Percentiles rank a stretch among this genome's conserved stretches.
Evolutionary conservation across 768 basidiomycete genomes (phyloP).

Genomic region (Suillus ampliporus): DNA sequence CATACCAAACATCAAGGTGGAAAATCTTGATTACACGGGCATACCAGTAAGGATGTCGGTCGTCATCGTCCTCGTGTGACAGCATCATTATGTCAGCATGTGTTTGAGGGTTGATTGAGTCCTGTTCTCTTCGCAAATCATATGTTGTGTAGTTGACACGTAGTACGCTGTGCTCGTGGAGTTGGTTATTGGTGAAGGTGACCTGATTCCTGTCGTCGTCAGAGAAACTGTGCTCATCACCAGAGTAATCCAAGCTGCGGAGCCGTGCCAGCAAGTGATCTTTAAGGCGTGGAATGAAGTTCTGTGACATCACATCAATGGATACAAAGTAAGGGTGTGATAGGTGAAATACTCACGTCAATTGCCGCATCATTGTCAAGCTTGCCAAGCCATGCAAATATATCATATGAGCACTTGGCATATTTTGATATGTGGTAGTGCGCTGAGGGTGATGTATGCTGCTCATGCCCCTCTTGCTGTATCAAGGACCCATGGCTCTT

Average conservation of each 20-base stretch:
- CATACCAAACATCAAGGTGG: slow-evolving; percentile 15
- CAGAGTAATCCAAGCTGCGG: slow-evolving; percentile 12
- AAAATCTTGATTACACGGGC: slow-evolving; percentile 37
- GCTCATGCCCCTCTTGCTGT: background rate
- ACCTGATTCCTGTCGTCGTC: slow-evolving; percentile 27
- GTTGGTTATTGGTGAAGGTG: slow-evolving; percentile 29
- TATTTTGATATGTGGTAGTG: slow-evolving; percentile 1
- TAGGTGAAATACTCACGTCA: slow-evolving; percentile 11
- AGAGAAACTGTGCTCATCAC: slow-evolving; percentile 26
- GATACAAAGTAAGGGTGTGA: background rate
- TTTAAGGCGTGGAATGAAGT: slow-evolving; percentile 32
- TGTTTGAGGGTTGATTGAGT: slow-evolving; percentile 28
- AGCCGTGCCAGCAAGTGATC: slow-evolving; percentile 15
- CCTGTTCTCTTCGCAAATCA: slow-evolving; percentile 4
- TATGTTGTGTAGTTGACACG: slow-evolving; percentile 12
- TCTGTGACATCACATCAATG: too few relatives aligned
- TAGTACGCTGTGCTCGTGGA: slow-evolving; percentile 36
- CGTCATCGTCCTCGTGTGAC: slow-evolving; percentile 22
- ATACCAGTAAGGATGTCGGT: slow-evolving; percentile 11
- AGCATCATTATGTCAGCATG: slow-evolving; percentile 42
- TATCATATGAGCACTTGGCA: background rate
- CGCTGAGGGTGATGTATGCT: background rate
- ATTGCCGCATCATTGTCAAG: slow-evolving; percentile 20
- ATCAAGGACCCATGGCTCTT: background rate
- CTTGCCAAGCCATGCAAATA: background rate